Evolutionary conservation across 768 basidiomycete genomes (phyloP), one percentile per base, ranked within the genome.

Genomic region (Cystobasidium onofrii): DNA sequence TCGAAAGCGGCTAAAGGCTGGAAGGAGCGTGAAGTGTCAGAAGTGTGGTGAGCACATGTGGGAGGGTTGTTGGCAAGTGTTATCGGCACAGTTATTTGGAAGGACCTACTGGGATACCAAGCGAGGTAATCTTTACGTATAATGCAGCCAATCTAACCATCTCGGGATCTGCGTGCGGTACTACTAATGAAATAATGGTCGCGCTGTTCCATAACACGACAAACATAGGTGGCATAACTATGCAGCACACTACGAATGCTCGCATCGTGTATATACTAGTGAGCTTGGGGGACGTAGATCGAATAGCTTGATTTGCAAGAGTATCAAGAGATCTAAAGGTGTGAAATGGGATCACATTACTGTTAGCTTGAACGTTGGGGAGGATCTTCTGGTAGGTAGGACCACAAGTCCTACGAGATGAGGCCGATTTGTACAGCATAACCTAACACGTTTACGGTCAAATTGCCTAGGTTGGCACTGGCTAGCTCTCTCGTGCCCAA

Each of bases 261-360:
- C 66, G 52, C 23, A 70, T 7, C 9, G 46, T 54, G 44, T 60
- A 70, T 3, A 70, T 18, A 12, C 9, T 52, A 3, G 66, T 70
- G 13, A 54, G 25, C 66, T 70, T 54, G n/a, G 66, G 43, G 13
- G 50, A 52, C 6, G 50, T 7, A 1, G 66, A 70, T n/a, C 66
- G 52, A 20, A 20, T 10, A 7, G 52, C 27, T 29, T 29, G 52
- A 20, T 54, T 6, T 6, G 27, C 27, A 7, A 54, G n/a, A 7
- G 46, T 70, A 57, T 70, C 66, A 27, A 63, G 61, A 6, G 29
- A 54, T n/a, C 52, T 54, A 29, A 54, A n/a, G 10, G 27, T 54
- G 52, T 54, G 6, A 29, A n/a, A n/a, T n/a, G n/a, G n/a, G n/a
- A n/a, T n/a, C n/a, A n/a, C n/a, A n/a, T n/a, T n/a, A n/a, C n/a